Evolutionary conservation across 140 eudicot species (phyloP).

Genomic region (Flaveria floridana): DNA sequence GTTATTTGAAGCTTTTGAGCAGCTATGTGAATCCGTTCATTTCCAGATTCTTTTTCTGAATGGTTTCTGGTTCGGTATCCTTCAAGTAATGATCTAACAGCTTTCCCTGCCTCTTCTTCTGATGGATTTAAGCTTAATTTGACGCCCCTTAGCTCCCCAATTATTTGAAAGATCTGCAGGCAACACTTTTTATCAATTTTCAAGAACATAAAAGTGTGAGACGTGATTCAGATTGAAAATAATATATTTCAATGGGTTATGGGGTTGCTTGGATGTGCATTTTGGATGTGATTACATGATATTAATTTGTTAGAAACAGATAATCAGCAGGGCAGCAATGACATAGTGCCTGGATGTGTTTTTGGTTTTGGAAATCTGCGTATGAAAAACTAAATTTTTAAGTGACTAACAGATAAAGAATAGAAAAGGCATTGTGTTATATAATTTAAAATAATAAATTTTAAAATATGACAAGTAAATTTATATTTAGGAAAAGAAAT

Average conservation of each 20-base stretch:
- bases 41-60: slow-evolving; percentile 40
- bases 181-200: slow-evolving; percentile 12
- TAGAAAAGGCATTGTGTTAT: background rate
- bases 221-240: background rate
- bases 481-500: background rate
- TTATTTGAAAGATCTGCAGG: slow-evolving; percentile 59
- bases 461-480: background rate
- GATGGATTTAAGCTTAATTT: slow-evolving; percentile 50
- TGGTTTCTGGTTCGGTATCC: slow-evolving; percentile 32
- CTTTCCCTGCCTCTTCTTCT: slow-evolving; percentile 74
- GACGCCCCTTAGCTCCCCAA: slow-evolving; percentile 40
- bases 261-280: background rate
- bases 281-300: background rate
- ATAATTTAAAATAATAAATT: background rate
- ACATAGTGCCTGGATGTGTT: background rate
- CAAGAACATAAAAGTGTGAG: background rate
- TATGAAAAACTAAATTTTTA: background rate
- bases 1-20: slow-evolving; percentile 57
- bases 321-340: background rate
- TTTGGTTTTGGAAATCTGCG: background rate
- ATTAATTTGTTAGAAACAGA: background rate
- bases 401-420: background rate
- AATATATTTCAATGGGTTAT: background rate
- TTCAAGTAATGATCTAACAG: slow-evolving; percentile 42
- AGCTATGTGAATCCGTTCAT: slow-evolving; percentile 44